phyloP scores from a whole-genome alignment of 331 rosid genomes.

The Saraca asoca region DNA sequence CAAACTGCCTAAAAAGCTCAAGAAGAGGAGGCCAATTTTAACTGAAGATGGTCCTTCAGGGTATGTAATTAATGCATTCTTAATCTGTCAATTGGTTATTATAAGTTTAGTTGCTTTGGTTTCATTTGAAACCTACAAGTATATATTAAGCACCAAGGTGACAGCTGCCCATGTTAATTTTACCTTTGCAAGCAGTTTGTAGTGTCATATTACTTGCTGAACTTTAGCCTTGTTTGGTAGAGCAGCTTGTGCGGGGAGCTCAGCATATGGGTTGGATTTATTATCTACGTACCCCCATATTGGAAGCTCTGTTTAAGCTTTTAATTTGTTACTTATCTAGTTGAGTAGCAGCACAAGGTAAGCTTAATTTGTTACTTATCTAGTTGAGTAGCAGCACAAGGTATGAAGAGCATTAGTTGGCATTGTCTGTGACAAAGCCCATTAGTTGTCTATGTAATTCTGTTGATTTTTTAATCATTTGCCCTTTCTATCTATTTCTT shows the following conservation, averaged over 20 bases:
- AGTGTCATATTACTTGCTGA: too few species aligned
- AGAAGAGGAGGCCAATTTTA: slow-evolving; percentile 66
- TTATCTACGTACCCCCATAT: neutral
- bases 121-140: neutral
- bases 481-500: slow-evolving; percentile 18
- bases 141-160: neutral
- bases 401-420: neutral
- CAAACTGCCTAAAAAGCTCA: slow-evolving; percentile 83
- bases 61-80: slow-evolving; percentile 43
- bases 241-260: too few species aligned
- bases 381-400: neutral
- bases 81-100: slow-evolving; percentile 7
- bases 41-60: slow-evolving; percentile 77
- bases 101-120: neutral
- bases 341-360: neutral
- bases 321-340: neutral
- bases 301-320: slow-evolving; percentile 1
- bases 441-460: neutral
- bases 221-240: neutral
- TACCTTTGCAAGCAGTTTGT: too few species aligned
- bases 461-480: neutral
- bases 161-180: neutral
- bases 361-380: too few species aligned
- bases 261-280: too few species aligned
- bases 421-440: slow-evolving; percentile 12